Conservation (phyloP, 2,329 filamentous ascomycete species). For the Penicillium sp. region DNA sequence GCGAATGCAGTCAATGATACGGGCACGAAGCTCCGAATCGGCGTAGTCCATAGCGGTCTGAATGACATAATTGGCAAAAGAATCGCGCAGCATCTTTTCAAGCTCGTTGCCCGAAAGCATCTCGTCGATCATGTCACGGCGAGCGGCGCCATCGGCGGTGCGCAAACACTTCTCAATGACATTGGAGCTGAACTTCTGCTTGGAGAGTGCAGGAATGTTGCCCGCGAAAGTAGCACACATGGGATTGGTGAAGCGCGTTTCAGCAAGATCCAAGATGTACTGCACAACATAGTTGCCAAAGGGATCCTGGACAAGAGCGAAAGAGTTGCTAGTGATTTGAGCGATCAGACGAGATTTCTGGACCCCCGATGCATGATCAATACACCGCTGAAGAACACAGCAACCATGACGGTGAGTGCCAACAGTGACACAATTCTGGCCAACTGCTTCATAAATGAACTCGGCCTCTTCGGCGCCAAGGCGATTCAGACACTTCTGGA, state of each 20-base stretch:
- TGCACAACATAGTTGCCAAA: constrained; percentile 99
- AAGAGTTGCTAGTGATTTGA: constrained; percentile 83
- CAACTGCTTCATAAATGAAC: constrained; percentile 96
- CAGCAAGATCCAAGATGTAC: constrained; percentile 93
- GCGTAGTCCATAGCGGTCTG: constrained; percentile 90
- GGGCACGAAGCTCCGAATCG: constrained; percentile 64
- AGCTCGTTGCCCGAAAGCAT: constrained; percentile 69
- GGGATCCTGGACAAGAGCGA: constrained; percentile 84
- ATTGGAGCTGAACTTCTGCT: constrained; percentile 99
- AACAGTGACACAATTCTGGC: constrained; percentile 76
- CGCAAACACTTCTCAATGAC: constrained; percentile 96
- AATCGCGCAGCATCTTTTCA: constrained; percentile 82
- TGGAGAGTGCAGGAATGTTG: constrained; percentile 66
- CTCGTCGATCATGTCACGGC: constrained; percentile 78
- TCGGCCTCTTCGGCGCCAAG: constrained; percentile 76
- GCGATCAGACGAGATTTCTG: constrained; percentile 84
- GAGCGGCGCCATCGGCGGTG: constrained; percentile 67
- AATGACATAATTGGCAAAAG: constrained; percentile 95
- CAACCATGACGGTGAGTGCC: constrained; percentile 97
- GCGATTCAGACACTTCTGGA: constrained; percentile 98
- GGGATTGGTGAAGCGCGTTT: constrained; percentile 80
- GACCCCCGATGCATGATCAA: constrained; percentile 85
- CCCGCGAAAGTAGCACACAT: constrained; percentile 75
- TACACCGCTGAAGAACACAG: constrained; percentile 95
- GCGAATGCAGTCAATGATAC: constrained; percentile 76